A percentile compares a stretch with the other conserved stretches of the same genome.
These are phyloP conservation scores for Citrullus amarus DNA, from an alignment of 306 rosid genomes.

Conservation along the genomic window DNA sequence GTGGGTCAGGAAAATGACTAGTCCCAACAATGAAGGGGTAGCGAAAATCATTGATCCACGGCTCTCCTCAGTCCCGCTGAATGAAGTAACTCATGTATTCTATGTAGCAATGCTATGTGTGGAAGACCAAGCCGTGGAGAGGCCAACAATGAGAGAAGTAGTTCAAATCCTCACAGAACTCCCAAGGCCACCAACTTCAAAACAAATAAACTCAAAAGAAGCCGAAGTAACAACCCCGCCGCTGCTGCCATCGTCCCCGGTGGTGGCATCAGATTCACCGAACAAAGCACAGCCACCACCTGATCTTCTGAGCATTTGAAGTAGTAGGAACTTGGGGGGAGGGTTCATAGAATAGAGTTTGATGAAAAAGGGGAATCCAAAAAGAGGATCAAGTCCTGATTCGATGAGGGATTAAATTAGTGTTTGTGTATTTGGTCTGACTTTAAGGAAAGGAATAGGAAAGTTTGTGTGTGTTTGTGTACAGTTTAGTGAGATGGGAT, in stretches of 20 bases:
- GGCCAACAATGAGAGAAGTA: slow-evolving; percentile 96
- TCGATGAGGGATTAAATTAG: background rate
- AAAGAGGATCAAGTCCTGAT: too few species aligned
- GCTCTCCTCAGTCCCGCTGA: slow-evolving; percentile 80
- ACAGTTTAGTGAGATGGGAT: background rate
- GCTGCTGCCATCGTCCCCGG: slow-evolving; percentile 3
- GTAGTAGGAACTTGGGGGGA: background rate
- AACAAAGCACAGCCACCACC: slow-evolving; percentile 16
- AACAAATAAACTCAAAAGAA: slow-evolving; percentile 18
- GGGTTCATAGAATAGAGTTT: background rate
- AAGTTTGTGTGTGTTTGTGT: background rate
- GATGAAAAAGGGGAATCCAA: too few species aligned
- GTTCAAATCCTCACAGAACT: slow-evolving; percentile 93
- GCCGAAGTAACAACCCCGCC: background rate
- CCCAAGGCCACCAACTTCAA: slow-evolving; percentile 48
- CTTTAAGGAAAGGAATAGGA: too few species aligned
- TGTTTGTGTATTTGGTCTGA: too few species aligned
- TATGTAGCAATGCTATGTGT: slow-evolving; percentile 92
- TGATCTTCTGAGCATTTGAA: slow-evolving; percentile 86
- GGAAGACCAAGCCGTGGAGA: slow-evolving; percentile 91
- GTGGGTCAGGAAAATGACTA: slow-evolving; percentile 86
- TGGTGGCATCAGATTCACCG: background rate
- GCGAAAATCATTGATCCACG: slow-evolving; percentile 75
- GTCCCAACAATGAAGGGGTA: slow-evolving; percentile 74
- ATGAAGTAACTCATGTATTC: slow-evolving; percentile 79